A percentile compares a stretch with the other conserved stretches of the same genome.
Evolutionary conservation across 2,329 filamentous ascomycete species (phyloP).

Genomic region (Ilyonectria destructans): DNA sequence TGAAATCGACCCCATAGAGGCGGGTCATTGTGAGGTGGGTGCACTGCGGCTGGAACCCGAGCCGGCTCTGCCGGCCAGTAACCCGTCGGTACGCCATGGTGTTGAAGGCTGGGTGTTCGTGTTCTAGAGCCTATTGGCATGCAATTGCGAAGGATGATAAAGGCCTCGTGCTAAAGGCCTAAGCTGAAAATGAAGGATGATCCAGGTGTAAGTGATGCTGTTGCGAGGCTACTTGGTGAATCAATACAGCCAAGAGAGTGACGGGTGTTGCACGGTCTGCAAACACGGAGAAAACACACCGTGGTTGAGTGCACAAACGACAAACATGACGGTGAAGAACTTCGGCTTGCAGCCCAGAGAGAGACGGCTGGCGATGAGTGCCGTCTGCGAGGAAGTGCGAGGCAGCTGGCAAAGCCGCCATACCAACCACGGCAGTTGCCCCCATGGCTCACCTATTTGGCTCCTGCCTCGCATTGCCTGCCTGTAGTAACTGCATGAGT

Average conservation of each 20-base stretch:
- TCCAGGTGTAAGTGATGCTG: constrained; percentile 10
- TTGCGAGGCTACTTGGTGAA: constrained; percentile 15
- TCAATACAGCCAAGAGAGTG: constrained; percentile 15
- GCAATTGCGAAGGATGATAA: neutral
- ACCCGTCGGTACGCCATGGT: constrained; percentile 37
- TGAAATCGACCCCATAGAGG: constrained; percentile 68
- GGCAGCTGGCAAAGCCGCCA: constrained; percentile 38
- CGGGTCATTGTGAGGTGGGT: constrained; percentile 80
- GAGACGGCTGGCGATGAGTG: neutral
- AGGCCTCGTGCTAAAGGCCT: neutral
- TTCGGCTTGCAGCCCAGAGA: neutral
- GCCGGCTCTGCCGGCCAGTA: constrained; percentile 29
- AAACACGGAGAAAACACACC: neutral
- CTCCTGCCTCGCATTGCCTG: neutral
- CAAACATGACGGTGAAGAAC: neutral
- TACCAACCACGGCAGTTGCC: constrained; percentile 7
- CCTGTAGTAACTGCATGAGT: neutral
- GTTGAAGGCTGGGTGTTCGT: neutral
- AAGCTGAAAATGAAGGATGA: neutral
- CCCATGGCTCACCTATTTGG: neutral
- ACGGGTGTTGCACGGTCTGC: constrained; percentile 3
- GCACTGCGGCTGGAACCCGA: constrained; percentile 63
- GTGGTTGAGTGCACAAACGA: neutral
- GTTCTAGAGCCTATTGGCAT: too few relatives aligned
- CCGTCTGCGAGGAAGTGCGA: constrained; percentile 38